Evolutionary conservation across 306 rosid genomes (phyloP).

Genomic region (Sophora flavescens): DNA sequence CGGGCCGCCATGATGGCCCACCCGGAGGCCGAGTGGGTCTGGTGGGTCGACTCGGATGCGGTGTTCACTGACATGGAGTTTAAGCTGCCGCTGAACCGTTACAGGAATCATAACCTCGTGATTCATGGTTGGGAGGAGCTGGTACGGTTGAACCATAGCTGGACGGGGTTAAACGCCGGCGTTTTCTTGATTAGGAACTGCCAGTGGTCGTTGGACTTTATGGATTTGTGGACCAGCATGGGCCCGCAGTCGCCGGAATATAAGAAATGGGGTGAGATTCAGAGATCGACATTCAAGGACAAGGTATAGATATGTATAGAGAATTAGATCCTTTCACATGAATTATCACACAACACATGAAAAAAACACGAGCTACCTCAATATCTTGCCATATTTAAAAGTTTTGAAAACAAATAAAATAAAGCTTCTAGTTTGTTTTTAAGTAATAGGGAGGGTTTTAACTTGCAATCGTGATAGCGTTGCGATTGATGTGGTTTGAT

Average conservation of each 20-base stretch:
- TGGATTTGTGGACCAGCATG: slow-evolving; percentile 75
- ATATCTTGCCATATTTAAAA: no score
- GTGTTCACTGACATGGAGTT: slow-evolving; percentile 79
- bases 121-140: slow-evolving; percentile 72
- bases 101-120: slow-evolving; percentile 65
- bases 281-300: slow-evolving; percentile 59
- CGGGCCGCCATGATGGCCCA: slow-evolving; percentile 84
- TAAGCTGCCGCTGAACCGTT: slow-evolving; percentile 62
- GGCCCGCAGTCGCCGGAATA: slow-evolving; percentile 72
- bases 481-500: no score
- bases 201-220: slow-evolving; percentile 77
- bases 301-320: slow-evolving; percentile 32
- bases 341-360: no score
- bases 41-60: slow-evolving; percentile 93
- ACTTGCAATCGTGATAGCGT: no score
- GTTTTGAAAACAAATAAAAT: no score
- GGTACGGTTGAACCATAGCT: slow-evolving; percentile 54
- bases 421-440: no score
- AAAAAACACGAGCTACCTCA: no score
- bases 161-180: slow-evolving; percentile 86
- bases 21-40: slow-evolving; percentile 83
- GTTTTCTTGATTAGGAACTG: slow-evolving; percentile 79
- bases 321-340: no score
- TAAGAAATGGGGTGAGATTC: slow-evolving; percentile 63
- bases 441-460: no score